Percentiles rank a stretch among this genome's conserved stretches.
Evolutionary conservation across 768 basidiomycete species (phyloP).

Genomic region (Suillus cothurnatus): DNA sequence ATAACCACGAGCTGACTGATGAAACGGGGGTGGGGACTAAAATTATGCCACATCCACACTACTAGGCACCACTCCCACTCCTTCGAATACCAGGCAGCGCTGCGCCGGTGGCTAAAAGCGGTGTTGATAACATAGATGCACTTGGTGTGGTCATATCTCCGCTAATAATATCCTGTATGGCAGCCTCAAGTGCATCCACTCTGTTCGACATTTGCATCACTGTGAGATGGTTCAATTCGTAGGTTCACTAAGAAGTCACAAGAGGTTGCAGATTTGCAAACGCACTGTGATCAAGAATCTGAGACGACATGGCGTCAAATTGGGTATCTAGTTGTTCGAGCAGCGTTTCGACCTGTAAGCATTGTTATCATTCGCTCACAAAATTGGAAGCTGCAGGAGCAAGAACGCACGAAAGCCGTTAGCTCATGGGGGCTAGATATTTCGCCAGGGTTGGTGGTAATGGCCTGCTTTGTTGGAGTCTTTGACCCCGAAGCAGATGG

Average conservation of each 20-base stretch:
- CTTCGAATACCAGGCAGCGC: conserved; percentile 44
- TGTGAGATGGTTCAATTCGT: conserved; percentile 32
- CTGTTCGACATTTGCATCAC: conserved; percentile 94
- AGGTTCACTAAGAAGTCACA: conserved; percentile 9
- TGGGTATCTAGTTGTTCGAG: conserved; percentile 87
- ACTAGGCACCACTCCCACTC: conserved; percentile 38
- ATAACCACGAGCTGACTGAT: background rate
- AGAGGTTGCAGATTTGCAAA: conserved; percentile 33
- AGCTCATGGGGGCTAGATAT: conserved; percentile 93
- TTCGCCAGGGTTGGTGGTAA: conserved; percentile 49
- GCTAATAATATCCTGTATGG: conserved; percentile 92
- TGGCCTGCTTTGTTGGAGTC: conserved; percentile 52
- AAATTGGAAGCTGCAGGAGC: conserved; percentile 2
- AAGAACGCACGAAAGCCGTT: conserved; percentile 81
- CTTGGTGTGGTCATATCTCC: conserved; percentile 56
- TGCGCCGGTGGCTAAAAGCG: conserved; percentile 22
- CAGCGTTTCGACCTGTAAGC: conserved; percentile 77
- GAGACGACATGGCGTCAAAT: conserved; percentile 91
- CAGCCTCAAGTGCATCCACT: conserved; percentile 85
- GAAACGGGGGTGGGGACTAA: background rate
- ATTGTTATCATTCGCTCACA: background rate
- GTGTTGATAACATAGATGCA: conserved; percentile 65
- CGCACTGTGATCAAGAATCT: conserved; percentile 85
- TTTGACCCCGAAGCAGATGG: conserved; percentile 22
- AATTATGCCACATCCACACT: background rate